Percentiles rank a stretch among this genome's conserved stretches.
Evolutionary conservation across 2,329 filamentous ascomycete genomes (phyloP).

Genomic region (Blastomyces gilchristii): DNA sequence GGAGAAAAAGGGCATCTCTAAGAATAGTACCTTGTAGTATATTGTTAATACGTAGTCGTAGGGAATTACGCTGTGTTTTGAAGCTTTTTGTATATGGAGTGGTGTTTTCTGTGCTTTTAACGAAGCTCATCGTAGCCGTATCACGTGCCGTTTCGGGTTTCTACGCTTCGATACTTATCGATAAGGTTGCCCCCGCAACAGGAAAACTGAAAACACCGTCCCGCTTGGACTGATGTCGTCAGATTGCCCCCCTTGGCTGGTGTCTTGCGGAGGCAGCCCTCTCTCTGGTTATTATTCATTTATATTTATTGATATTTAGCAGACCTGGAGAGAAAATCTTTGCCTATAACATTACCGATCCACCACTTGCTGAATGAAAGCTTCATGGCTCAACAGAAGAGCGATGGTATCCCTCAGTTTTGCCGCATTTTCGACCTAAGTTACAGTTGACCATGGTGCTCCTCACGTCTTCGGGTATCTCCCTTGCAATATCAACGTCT

Average conservation of each 20-base stretch:
- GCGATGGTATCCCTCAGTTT: not conserved
- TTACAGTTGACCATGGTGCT: constrained; percentile 33
- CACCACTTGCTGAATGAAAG: not conserved
- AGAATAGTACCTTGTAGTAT: not conserved
- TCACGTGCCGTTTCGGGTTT: not conserved
- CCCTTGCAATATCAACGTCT: constrained; percentile 34
- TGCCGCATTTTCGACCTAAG: not conserved
- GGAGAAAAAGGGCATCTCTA: not conserved
- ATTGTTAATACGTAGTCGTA: not conserved
- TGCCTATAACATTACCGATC: not conserved
- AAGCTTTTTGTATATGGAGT: not conserved
- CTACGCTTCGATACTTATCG: not conserved
- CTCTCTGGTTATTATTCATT: not conserved
- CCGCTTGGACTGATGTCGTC: not conserved
- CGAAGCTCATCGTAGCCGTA: no score
- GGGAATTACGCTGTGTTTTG: not conserved
- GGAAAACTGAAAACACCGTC: not conserved
- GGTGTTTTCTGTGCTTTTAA: not conserved
- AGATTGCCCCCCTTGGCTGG: not conserved
- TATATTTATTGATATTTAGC: not conserved
- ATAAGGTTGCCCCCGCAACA: constrained; percentile 9
- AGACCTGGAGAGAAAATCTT: not conserved
- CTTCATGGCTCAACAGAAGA: constrained; percentile 1
- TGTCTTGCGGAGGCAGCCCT: no score
- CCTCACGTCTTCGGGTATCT: constrained; percentile 36